Evolutionary conservation across 139 green algal species (phyloP).

Genomic region (Limnomonas spitsbergensis): DNA sequence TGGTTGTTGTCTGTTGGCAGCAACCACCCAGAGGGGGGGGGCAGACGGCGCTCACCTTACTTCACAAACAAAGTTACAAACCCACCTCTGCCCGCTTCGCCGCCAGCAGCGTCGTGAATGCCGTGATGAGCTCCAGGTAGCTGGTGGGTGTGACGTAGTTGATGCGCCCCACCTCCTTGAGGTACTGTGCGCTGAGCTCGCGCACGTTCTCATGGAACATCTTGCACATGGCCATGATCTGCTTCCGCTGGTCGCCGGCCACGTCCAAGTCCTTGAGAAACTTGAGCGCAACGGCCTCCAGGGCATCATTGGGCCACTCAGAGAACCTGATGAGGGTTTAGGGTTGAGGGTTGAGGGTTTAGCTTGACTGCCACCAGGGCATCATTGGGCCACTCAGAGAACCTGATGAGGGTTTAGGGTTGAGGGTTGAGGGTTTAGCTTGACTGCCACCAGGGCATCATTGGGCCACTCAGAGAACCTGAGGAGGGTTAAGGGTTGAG

Average conservation of each 20-base stretch:
- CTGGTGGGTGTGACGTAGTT: conserved; percentile 80
- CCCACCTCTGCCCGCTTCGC: conserved; percentile 38
- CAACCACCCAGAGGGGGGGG: too few species aligned
- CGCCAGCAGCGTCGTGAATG: conserved; percentile 59
- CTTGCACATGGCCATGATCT: conserved; percentile 25
- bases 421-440: too few species aligned
- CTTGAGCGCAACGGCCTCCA: conserved; percentile 71
- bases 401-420: conserved; percentile 38
- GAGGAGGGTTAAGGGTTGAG: too few species aligned
- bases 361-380: too few species aligned
- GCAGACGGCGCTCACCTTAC: too few species aligned
- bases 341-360: too few species aligned
- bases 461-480: too few species aligned
- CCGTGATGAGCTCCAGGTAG: conserved; percentile 74
- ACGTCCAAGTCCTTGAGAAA: conserved; percentile 54
- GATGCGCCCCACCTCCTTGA: conserved; percentile 53
- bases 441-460: too few species aligned
- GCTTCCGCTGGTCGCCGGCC: conserved; percentile 6
- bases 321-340: too few species aligned
- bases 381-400: conserved; percentile 56
- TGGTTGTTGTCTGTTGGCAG: too few species aligned
- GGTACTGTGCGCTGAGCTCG: conserved; percentile 36
- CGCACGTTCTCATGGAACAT: conserved; percentile 51
- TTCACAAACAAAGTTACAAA: too few species aligned
- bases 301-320: too few species aligned